Conservation (phyloP, 1,284 basidiomycete species). For the Pascua guehoae region DNA sequence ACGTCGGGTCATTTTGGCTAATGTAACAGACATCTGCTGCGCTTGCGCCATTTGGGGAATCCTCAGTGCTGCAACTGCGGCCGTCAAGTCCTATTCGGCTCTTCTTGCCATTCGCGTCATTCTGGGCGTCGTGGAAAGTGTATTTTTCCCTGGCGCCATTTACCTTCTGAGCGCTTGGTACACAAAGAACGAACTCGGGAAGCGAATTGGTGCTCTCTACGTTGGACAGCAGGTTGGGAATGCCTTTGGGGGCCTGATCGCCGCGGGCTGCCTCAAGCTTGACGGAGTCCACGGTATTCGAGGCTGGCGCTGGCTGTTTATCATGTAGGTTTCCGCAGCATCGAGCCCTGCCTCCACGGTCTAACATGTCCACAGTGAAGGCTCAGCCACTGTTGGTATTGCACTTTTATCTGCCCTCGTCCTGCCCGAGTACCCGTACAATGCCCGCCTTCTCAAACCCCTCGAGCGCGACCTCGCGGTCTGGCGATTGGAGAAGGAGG, state of each 20-base stretch:
- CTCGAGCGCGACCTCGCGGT: slow-evolving; percentile 34
- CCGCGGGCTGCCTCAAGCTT: slow-evolving; percentile 32
- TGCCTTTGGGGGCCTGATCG: slow-evolving; percentile 45
- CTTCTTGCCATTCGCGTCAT: slow-evolving; percentile 34
- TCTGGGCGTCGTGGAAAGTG: slow-evolving; percentile 35
- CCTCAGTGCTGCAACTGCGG: slow-evolving; percentile 23
- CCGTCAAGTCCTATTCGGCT: slow-evolving; percentile 26
- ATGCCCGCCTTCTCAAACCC: slow-evolving; percentile 32
- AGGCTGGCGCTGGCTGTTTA: slow-evolving; percentile 39
- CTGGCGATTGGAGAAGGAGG: slow-evolving; percentile 39
- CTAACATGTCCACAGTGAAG: not conserved
- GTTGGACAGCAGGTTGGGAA: slow-evolving; percentile 44
- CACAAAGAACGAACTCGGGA: slow-evolving; percentile 28
- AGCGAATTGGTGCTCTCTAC: slow-evolving; percentile 36
- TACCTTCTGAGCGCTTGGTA: slow-evolving; percentile 25
- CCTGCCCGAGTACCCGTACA: slow-evolving; percentile 36
- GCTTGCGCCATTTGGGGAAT: slow-evolving; percentile 32
- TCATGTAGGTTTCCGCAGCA: slow-evolving; percentile 5
- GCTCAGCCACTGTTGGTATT: slow-evolving; percentile 18
- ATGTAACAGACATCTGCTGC: slow-evolving; percentile 18
- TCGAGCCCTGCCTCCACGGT: not conserved
- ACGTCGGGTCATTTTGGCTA: not conserved
- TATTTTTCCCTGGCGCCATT: slow-evolving; percentile 23
- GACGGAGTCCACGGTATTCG: slow-evolving; percentile 32
- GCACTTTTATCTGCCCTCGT: slow-evolving; percentile 31